Conservation (phyloP, 768 basidiomycete genomes). For the Termitomyces sp. region DNA sequence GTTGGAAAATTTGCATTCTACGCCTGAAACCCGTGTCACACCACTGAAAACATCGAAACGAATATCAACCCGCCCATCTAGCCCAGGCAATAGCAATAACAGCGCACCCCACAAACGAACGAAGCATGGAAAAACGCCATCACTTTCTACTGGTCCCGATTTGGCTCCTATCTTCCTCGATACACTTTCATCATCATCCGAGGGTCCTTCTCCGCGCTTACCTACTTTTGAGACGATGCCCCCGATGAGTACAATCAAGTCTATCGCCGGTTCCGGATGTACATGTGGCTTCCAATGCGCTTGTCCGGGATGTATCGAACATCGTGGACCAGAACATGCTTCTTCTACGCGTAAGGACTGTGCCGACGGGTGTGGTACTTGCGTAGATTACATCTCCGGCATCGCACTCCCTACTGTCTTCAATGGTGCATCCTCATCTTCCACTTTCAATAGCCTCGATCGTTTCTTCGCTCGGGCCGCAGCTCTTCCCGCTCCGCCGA, state of each 20-base stretch:
- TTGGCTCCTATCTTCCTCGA: slow-evolving; percentile 47
- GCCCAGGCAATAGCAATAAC: slow-evolving; percentile 20
- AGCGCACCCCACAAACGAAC: slow-evolving; percentile 27
- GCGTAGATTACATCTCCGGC: slow-evolving; percentile 51
- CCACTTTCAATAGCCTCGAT: slow-evolving; percentile 42
- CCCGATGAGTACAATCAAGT: slow-evolving; percentile 53
- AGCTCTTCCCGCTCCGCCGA: slow-evolving; percentile 60
- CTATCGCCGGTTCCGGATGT: slow-evolving; percentile 66
- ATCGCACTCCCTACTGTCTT: slow-evolving; percentile 37
- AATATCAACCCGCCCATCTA: slow-evolving; percentile 24
- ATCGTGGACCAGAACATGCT: slow-evolving; percentile 52
- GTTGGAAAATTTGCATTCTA: slow-evolving; percentile 18
- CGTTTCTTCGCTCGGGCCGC: slow-evolving; percentile 67
- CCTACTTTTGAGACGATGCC: slow-evolving; percentile 58
- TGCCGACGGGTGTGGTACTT: slow-evolving; percentile 56
- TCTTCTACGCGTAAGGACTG: slow-evolving; percentile 43
- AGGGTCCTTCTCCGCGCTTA: slow-evolving; percentile 18
- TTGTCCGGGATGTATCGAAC: slow-evolving; percentile 72
- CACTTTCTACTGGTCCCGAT: slow-evolving; percentile 29
- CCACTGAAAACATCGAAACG: slow-evolving; percentile 15
- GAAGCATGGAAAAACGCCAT: slow-evolving; percentile 19
- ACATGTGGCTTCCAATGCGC: slow-evolving; percentile 67
- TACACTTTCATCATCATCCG: slow-evolving; percentile 19
- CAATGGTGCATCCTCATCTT: slow-evolving; percentile 1
- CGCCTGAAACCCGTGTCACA: slow-evolving; percentile 2